A percentile compares a stretch with the other conserved stretches of the same genome.
Conservation (phyloP, 2,329 filamentous ascomycete species). For the Dactylella cylindrospora region DNA sequence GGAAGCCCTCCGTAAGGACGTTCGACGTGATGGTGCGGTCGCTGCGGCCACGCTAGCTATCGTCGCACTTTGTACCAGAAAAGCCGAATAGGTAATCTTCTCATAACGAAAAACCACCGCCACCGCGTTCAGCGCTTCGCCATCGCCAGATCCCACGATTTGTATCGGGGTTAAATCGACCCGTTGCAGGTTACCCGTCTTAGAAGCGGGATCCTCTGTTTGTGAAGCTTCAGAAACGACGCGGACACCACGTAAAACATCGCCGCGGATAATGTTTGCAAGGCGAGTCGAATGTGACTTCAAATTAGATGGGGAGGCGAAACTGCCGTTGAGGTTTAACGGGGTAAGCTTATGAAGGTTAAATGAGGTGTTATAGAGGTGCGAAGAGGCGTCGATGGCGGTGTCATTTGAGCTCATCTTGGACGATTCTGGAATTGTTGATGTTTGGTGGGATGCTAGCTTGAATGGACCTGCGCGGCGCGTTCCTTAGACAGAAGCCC, state of each 20-base stretch:
- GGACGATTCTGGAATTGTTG: background rate
- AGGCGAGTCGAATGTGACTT: constrained; percentile 22
- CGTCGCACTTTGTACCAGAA: constrained; percentile 12
- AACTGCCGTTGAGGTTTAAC: constrained; percentile 13
- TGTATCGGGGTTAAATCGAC: constrained; percentile 19
- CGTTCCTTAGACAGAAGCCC: background rate
- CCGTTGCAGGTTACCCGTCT: constrained; percentile 18
- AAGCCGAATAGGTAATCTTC: constrained; percentile 33
- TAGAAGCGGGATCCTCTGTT: constrained; percentile 14
- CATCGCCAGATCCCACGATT: background rate
- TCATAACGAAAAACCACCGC: constrained; percentile 28
- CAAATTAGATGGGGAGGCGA: constrained; percentile 18
- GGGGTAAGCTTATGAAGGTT: constrained; percentile 34
- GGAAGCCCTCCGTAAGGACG: constrained; percentile 11
- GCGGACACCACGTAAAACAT: constrained; percentile 38
- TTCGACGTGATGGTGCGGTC: constrained; percentile 4
- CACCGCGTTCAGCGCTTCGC: background rate
- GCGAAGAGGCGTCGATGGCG: constrained; percentile 6
- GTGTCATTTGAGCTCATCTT: constrained; percentile 35
- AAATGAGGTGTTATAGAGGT: constrained; percentile 30
- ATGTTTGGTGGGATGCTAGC: constrained; percentile 2
- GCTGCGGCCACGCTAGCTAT: background rate
- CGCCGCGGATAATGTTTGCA: constrained; percentile 28
- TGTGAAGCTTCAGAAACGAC: constrained; percentile 19
- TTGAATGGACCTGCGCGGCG: background rate